Evolutionary conservation across 2,329 filamentous ascomycete genomes (phyloP).

Genomic region (Penicillium vulpinum): DNA sequence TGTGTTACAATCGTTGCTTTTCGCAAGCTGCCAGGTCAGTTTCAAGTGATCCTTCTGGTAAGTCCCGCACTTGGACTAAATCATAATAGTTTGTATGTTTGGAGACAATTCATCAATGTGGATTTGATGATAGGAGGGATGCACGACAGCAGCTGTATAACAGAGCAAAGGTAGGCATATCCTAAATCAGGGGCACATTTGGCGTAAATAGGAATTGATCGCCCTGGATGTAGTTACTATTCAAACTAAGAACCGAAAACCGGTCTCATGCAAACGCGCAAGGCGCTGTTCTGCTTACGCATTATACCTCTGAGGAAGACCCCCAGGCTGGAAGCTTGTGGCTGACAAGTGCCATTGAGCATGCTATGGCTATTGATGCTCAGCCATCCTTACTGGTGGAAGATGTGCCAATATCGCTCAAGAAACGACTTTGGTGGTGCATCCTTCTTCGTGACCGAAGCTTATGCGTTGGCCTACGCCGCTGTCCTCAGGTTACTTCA

Average conservation of each 20-base stretch:
- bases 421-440: slow-evolving; percentile 58
- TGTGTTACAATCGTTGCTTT: slow-evolving; percentile 33
- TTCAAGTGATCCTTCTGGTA: too few relatives aligned
- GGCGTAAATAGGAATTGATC: neutral
- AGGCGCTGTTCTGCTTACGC: slow-evolving; percentile 31
- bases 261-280: slow-evolving; percentile 30
- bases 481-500: slow-evolving; percentile 53
- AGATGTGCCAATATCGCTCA: slow-evolving; percentile 37
- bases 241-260: slow-evolving; percentile 31
- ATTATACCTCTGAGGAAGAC: slow-evolving; percentile 43
- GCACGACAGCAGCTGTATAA: slow-evolving; percentile 50
- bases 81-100: slow-evolving; percentile 49
- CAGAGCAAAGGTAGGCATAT: slow-evolving; percentile 41
- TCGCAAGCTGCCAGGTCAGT: slow-evolving; percentile 38
- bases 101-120: slow-evolving; percentile 43
- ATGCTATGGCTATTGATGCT: slow-evolving; percentile 50
- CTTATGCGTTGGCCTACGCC: slow-evolving; percentile 52
- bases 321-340: slow-evolving; percentile 40
- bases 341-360: slow-evolving; percentile 53
- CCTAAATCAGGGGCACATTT: neutral
- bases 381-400: slow-evolving; percentile 42
- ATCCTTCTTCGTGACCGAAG: slow-evolving; percentile 56
- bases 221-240: slow-evolving; percentile 25
- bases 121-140: slow-evolving; percentile 46
- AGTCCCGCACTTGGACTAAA: neutral